These are phyloP conservation scores for Candida saitoana DNA, from an alignment of 805 yeast genomes.

Conservation along the genomic window DNA sequence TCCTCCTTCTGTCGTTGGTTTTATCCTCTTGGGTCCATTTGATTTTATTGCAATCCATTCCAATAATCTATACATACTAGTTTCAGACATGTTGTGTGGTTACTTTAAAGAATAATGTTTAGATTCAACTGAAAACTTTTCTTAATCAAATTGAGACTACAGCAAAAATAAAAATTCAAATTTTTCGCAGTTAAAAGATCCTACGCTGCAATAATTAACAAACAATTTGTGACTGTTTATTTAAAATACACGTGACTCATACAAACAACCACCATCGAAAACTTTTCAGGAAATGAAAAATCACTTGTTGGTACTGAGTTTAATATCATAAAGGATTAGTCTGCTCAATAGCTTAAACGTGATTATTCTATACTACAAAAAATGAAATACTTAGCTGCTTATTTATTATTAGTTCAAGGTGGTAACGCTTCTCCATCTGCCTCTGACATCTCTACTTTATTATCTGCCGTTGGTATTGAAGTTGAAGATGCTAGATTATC, in stretches of 20 bases:
- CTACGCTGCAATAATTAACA: neutral
- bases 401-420: constrained; percentile 95
- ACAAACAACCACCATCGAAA: neutral
- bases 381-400: constrained; percentile 99
- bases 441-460: constrained; percentile 80
- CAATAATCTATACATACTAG: constrained; percentile 3
- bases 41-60: too few relatives aligned
- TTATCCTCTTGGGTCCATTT: too few relatives aligned
- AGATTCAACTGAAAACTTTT: constrained; percentile 1
- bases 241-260: neutral
- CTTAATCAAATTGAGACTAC: too few relatives aligned
- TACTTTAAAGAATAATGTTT: neutral
- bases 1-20: too few relatives aligned
- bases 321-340: constrained; percentile 60
- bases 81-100: constrained; percentile 4
- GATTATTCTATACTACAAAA: constrained; percentile 55
- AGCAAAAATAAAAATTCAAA: too few relatives aligned
- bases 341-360: constrained; percentile 72
- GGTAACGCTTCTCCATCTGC: constrained; percentile 95
- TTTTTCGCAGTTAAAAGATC: neutral
- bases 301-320: neutral
- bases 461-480: constrained; percentile 94
- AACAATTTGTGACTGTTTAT: neutral
- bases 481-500: constrained; percentile 85
- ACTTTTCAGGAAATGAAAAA: neutral